Evolutionary conservation across 257 asterid genomes (phyloP).

Genomic region (Solanum okadae): DNA sequence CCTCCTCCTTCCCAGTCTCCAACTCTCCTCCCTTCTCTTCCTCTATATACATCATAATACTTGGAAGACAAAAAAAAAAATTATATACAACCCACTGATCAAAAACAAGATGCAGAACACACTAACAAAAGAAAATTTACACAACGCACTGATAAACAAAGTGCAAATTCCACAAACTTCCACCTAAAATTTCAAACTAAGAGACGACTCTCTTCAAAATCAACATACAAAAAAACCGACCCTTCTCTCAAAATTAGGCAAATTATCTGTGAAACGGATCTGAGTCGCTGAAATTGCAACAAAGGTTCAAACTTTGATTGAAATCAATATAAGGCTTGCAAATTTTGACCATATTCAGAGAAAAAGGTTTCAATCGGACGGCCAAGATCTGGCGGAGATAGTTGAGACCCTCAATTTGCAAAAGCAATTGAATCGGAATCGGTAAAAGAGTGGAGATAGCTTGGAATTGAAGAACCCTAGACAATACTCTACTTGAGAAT

Average conservation of each 20-base stretch:
- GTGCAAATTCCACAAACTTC: not conserved
- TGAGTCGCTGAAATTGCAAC: not conserved
- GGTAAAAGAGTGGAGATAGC: not conserved
- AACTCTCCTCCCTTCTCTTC: slow-evolving; percentile 22
- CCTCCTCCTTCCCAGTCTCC: slow-evolving; percentile 8
- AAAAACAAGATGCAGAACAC: not conserved
- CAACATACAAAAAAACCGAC: not conserved
- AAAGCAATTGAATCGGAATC: not conserved
- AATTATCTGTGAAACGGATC: not conserved
- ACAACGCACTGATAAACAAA: not conserved
- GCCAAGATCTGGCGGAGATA: not conserved
- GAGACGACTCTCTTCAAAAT: not conserved
- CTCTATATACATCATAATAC: slow-evolving; percentile 35
- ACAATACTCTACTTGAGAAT: not conserved
- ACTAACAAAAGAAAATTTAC: not conserved
- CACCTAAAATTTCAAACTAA: not conserved
- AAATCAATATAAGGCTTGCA: not conserved
- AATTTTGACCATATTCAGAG: not conserved
- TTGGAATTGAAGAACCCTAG: slow-evolving; percentile 2
- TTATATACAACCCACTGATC: not conserved
- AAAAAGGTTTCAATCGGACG: not conserved
- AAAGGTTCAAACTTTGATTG: not conserved
- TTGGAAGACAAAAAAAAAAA: not conserved
- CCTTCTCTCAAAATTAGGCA: not conserved
- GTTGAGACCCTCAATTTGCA: not conserved